These are phyloP conservation scores for Fusarium ramigenum DNA, from an alignment of 2,329 filamentous ascomycete species.

Conservation along the genomic window DNA sequence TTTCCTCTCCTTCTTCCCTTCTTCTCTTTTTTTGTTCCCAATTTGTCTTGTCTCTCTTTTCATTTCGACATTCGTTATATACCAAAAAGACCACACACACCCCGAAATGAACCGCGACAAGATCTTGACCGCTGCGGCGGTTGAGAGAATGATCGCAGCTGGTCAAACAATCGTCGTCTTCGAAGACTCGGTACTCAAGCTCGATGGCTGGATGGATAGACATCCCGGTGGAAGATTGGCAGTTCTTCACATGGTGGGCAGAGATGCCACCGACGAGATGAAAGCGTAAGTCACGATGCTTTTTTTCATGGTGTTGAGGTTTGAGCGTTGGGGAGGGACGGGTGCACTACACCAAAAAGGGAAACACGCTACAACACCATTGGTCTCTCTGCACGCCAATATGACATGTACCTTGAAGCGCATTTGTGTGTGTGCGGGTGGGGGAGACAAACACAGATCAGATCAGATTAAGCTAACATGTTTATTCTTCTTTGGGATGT, in stretches of 20 bases:
- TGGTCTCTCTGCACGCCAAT: constrained; percentile 8
- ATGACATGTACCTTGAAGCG: not conserved
- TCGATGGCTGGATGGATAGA: constrained; percentile 66
- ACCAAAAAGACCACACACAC: not conserved
- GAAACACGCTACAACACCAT: constrained; percentile 1
- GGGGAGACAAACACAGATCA: not conserved
- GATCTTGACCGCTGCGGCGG: constrained; percentile 54
- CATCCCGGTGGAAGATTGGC: constrained; percentile 69
- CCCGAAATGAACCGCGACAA: constrained; percentile 51
- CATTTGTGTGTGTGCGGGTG: not conserved
- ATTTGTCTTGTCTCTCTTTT: not conserved
- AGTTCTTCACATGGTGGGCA: constrained; percentile 63
- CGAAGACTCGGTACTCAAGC: constrained; percentile 62
- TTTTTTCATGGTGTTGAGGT: not conserved
- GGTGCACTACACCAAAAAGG: not conserved
- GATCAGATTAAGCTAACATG: constrained; percentile 30
- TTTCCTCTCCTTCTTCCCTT: not conserved
- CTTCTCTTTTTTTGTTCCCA: not conserved
- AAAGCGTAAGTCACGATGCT: constrained; percentile 43
- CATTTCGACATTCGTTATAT: not conserved
- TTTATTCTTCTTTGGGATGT: not conserved
- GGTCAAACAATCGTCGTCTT: constrained; percentile 66
- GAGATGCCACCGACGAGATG: constrained; percentile 51
- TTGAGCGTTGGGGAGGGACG: not conserved
- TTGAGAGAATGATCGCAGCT: constrained; percentile 63